Base-by-base conservation (phyloP, 2,329 filamentous ascomycete species). In the Colletotrichum lupini region DNA sequence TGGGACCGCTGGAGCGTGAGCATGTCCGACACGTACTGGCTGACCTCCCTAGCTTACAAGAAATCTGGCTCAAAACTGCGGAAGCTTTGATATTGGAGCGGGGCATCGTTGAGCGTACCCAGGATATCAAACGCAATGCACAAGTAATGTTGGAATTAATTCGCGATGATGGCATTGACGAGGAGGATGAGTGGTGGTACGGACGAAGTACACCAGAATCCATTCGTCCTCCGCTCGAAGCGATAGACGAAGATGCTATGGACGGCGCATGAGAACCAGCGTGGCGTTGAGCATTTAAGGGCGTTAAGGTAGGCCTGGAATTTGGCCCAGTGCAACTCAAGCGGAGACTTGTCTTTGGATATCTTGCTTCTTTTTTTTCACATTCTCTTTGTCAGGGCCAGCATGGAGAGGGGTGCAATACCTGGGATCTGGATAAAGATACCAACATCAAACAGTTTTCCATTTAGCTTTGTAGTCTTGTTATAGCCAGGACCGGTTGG, bases 91-190 rank as follows among this genome's bases (percentile, higher is more conserved):
- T 92, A 37, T 81, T 92, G 5, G 85, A 91, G 62, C 84, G 90
- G 42, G 85, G 85, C 37, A 89, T 92, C 65, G 90, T 92, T 6
- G 83, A 87, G 71, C 84, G 88, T 26, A 82, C 89, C 0, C 83
- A 88, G 72, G 89, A 92, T 73, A 92, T 92, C 76, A 91, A 90
- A 78, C 86, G 90, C 53, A 92, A 92, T 68, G 88, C 87, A 14
- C 86, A 90, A 75, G 87, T 92, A 28, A 86, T 92, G 81, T 81
- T 92, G 67, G 89, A 92, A 73, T 82, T 92, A n/a, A 92, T 92
- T 75, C 86, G 87, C 61, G 90, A 92, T 73, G 88, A 91, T 67
- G 89, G 88, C 22, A 81, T 87, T 24, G 87, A 87, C 24, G 87
- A 90, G 68, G 87, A 91, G 78, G 90, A 92, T 74, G 87, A 91